These are phyloP conservation scores for Colletotrichum sp. DNA, from an alignment of 2,329 filamentous ascomycete species.

Conservation along the genomic window DNA sequence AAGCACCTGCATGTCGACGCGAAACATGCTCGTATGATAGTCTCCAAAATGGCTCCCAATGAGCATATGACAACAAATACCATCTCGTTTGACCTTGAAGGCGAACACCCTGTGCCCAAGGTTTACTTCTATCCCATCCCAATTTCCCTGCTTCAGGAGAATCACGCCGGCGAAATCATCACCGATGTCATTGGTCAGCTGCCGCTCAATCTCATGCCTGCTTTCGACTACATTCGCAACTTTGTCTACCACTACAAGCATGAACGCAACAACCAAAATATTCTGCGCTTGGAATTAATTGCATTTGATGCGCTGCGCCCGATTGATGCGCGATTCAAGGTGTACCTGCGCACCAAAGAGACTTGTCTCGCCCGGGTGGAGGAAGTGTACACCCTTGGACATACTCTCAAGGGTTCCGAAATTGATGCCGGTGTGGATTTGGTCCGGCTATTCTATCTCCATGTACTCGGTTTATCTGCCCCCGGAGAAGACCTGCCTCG, in stretches of 20 bases:
- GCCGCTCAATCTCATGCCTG: conserved; percentile 5
- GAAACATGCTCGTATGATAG: background rate
- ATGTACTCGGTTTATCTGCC: conserved; percentile 15
- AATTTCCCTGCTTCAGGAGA: conserved; percentile 12
- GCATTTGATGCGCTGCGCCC: conserved; percentile 35
- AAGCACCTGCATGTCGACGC: conserved; percentile 18
- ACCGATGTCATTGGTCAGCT: conserved; percentile 1
- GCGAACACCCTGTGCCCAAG: conserved; percentile 21
- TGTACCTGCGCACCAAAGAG: conserved; percentile 36
- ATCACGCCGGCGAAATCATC: conserved; percentile 8
- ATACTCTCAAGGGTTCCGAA: conserved; percentile 4
- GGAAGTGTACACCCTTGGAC: conserved; percentile 28
- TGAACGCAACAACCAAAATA: background rate
- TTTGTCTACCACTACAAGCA: conserved; percentile 4
- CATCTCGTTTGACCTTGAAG: conserved; percentile 28
- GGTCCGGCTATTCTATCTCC: conserved; percentile 24
- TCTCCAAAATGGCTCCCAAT: background rate
- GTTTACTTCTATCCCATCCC: conserved; percentile 30
- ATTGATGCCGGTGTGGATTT: conserved; percentile 18
- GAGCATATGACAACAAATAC: conserved; percentile 18
- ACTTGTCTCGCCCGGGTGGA: conserved; percentile 33
- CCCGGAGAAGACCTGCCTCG: conserved; percentile 21
- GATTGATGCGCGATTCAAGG: conserved; percentile 35
- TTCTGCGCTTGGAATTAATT: conserved; percentile 27
- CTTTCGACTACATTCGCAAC: conserved; percentile 20